Evolutionary conservation across 2,329 filamentous ascomycete species (phyloP).

Genomic region (Xylogone sp.): DNA sequence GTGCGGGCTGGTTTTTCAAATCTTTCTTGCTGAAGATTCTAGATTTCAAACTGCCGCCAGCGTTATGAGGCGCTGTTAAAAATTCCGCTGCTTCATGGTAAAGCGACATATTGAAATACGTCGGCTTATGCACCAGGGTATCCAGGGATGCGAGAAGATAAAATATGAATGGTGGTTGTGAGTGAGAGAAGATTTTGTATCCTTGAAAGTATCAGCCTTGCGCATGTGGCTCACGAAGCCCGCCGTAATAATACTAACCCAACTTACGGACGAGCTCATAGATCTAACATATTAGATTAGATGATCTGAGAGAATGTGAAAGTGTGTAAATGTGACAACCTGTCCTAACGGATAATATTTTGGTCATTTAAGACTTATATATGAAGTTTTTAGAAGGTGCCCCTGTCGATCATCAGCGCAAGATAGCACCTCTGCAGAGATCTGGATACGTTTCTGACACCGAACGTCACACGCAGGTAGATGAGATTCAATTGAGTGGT

Average conservation of each 20-base stretch:
- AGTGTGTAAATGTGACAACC: too few species aligned
- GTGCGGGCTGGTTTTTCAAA: constrained; percentile 72
- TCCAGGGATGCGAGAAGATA: neutral
- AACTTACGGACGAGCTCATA: neutral
- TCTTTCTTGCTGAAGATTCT: constrained; percentile 72
- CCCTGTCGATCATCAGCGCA: too few species aligned
- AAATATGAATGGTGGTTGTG: neutral
- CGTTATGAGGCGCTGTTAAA: constrained; percentile 58
- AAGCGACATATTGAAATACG: constrained; percentile 66
- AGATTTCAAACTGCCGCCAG: constrained; percentile 82
- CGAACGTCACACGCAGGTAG: too few species aligned
- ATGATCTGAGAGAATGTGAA: too few species aligned
- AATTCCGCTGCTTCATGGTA: constrained; percentile 88
- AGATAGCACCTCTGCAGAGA: too few species aligned
- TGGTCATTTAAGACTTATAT: too few species aligned
- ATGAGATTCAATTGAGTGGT: neutral
- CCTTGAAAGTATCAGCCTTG: neutral
- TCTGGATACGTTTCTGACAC: too few species aligned
- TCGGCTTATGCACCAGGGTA: neutral
- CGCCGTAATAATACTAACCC: neutral
- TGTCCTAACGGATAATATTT: too few species aligned
- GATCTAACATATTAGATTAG: too few species aligned
- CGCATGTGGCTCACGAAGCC: neutral
- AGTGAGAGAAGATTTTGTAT: too few species aligned
- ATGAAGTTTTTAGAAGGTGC: too few species aligned